Base-by-base conservation (phyloP, 2,329 filamentous ascomycete species). In the Emmonsia crescens region DNA sequence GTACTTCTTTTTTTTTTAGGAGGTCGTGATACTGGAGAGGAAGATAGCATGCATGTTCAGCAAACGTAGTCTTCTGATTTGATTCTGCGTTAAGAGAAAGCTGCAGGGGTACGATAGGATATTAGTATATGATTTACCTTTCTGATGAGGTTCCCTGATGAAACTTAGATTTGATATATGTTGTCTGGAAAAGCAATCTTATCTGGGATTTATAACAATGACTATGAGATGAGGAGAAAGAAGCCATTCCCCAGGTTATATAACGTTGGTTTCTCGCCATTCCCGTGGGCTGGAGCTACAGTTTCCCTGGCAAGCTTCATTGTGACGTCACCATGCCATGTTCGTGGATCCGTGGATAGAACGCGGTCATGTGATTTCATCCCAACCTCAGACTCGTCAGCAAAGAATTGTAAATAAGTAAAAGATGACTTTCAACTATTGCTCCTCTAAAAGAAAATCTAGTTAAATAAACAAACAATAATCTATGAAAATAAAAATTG, bases 301-400 rank as follows among this genome's bases (percentile, higher is more conserved):
- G 31, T 56, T 48, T 49, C n/a, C 52, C 33, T 66, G 61, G 64
- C 67, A 56, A 65, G 66, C 5, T 68, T 68, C 21, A 46, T 66
- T 14, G 67, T 66, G 24, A 59, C 59, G n/a, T 63, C 55, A 57
- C 27, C 5, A 12, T 46, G 12, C 21, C 36, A 19, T 57, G 14
- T 8, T 57, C 38, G 27, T n/a, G 27, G 19, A 48, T 48, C 40
- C 14, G n/a, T n/a, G 14, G n/a, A 24, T 12, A 10, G 27, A 31
- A 31, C 14, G 1, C 5, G 49, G 49, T 52, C 49, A 52, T 52
- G 49, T 52, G 49, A 52, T n/a, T 27, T 27, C 21, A 27, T 48
- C 9, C 27, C 1, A 29, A 51, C 12, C 24, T n/a, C n/a, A n/a
- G n/a, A n/a, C n/a, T n/a, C n/a, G n/a, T n/a, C n/a, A n/a, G n/a